These are phyloP conservation scores for Xylariaceae sp. DNA, from an alignment of 2,329 filamentous ascomycete species.

Conservation along the genomic window DNA sequence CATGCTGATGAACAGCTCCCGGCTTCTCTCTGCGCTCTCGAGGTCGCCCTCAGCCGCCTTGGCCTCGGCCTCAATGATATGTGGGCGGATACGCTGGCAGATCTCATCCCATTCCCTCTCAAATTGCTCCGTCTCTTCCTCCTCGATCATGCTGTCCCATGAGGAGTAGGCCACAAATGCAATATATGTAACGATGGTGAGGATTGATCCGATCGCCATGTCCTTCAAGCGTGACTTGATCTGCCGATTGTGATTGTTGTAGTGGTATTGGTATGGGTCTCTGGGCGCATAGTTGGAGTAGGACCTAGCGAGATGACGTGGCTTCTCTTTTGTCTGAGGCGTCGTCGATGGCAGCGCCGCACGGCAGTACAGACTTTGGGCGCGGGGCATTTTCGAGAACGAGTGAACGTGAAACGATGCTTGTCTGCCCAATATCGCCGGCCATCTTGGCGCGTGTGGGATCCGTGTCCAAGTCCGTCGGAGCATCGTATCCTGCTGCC, in stretches of 20 bases:
- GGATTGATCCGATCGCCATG: slow-evolving; percentile 8
- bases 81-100: not conserved
- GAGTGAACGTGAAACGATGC: not conserved
- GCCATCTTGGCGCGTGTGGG: not conserved
- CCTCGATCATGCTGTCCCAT: not conserved
- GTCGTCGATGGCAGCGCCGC: not conserved
- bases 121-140: not conserved
- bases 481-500: not conserved
- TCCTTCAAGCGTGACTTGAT: slow-evolving; percentile 6
- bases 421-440: not conserved
- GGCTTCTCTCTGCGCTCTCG: not conserved
- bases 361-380: not conserved
- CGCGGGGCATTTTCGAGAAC: not conserved
- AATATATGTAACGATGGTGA: not conserved
- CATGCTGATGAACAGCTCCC: not conserved
- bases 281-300: slow-evolving; percentile 13
- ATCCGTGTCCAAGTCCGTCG: not conserved
- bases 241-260: not conserved
- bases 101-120: rapidly evolving
- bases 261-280: not conserved
- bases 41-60: not conserved
- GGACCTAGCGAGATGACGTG: not conserved
- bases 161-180: not conserved
- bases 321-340: not conserved
- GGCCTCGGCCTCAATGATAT: not conserved